A percentile compares a stretch with the other conserved stretches of the same genome.
phyloP scores from a whole-genome alignment of 1,284 basidiomycete species.

The Cystobasidium slooffiae region DNA sequence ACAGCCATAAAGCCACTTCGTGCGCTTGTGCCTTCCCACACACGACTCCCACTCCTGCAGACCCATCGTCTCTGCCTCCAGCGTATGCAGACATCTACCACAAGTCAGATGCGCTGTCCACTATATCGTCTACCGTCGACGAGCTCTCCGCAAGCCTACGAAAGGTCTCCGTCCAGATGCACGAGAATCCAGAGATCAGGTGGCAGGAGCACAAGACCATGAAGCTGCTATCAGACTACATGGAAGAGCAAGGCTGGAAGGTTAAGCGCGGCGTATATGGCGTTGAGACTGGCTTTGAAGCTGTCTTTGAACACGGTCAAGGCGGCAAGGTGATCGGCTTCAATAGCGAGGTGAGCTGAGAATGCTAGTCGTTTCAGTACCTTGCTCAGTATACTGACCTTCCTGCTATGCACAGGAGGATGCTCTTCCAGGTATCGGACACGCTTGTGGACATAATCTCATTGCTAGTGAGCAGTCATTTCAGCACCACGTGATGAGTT shows the following conservation, averaged over 20 bases:
- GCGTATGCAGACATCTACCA: conserved; percentile 36
- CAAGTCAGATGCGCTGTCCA: conserved; percentile 41
- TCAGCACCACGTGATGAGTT: not conserved
- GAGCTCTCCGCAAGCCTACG: conserved; percentile 53
- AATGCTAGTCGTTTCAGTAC: not conserved
- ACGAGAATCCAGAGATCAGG: conserved; percentile 45
- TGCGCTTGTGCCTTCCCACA: conserved; percentile 37
- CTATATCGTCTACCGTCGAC: conserved; percentile 50
- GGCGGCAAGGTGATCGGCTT: conserved; percentile 54
- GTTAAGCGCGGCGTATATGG: conserved; percentile 54
- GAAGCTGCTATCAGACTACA: conserved; percentile 51
- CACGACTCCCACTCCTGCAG: not conserved
- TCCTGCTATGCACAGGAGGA: conserved; percentile 71
- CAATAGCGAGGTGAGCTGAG: conserved; percentile 34
- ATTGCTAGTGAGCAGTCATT: conserved; percentile 76
- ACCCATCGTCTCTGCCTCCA: conserved; percentile 12
- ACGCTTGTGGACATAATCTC: conserved; percentile 85
- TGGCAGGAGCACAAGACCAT: conserved; percentile 51
- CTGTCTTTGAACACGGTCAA: conserved; percentile 62
- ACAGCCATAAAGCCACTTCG: conserved; percentile 9
- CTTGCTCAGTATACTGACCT: conserved; percentile 1
- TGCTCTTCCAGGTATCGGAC: conserved; percentile 67
- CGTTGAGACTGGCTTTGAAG: conserved; percentile 71
- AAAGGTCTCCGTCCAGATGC: conserved; percentile 54
- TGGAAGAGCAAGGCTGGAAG: conserved; percentile 53